phyloP scores from a whole-genome alignment of 108 stramenopile species.

The Fragilaria crotonensis region DNA sequence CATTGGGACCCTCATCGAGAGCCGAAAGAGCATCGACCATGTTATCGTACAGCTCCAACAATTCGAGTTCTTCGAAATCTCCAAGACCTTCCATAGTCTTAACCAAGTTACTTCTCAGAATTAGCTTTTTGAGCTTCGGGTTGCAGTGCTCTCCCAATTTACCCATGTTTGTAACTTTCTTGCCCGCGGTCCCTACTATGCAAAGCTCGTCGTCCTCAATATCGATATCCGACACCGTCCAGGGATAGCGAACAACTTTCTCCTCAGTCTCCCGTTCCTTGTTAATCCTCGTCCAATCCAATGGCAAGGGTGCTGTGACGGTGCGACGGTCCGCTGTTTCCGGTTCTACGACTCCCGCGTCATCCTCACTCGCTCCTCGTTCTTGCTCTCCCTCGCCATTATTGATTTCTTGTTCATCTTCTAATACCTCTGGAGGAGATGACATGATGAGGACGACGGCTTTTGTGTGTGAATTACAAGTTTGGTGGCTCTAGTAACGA shows the following conservation, averaged over 20 bases:
- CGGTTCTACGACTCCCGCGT: no score
- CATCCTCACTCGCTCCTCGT: no score
- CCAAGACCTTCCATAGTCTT: slow-evolving; percentile 69
- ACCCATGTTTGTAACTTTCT: slow-evolving; percentile 78
- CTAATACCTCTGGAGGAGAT: no score
- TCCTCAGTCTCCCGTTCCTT: neutral
- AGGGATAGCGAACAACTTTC: slow-evolving; percentile 47
- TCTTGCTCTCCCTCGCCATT: no score
- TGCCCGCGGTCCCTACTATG: slow-evolving; percentile 78
- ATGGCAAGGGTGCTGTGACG: neutral
- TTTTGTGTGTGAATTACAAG: no score
- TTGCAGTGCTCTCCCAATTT: slow-evolving; percentile 31
- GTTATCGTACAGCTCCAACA: slow-evolving; percentile 95
- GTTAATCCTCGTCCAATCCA: neutral
- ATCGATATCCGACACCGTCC: slow-evolving; percentile 49
- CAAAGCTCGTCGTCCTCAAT: slow-evolving; percentile 41
- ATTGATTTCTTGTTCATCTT: no score
- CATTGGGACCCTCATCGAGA: slow-evolving; percentile 32
- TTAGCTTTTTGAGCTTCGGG: slow-evolving; percentile 37
- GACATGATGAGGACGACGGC: no score
- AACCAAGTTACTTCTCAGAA: slow-evolving; percentile 73
- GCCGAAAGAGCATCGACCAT: slow-evolving; percentile 57
- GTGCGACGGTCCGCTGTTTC: no score
- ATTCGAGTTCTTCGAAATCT: slow-evolving; percentile 46
- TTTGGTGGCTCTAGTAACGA: no score